A percentile compares a stretch with the other conserved stretches of the same genome.
Conservation (phyloP, 1,284 basidiomycete species). For the Erythrobasidium hasegawianum region DNA sequence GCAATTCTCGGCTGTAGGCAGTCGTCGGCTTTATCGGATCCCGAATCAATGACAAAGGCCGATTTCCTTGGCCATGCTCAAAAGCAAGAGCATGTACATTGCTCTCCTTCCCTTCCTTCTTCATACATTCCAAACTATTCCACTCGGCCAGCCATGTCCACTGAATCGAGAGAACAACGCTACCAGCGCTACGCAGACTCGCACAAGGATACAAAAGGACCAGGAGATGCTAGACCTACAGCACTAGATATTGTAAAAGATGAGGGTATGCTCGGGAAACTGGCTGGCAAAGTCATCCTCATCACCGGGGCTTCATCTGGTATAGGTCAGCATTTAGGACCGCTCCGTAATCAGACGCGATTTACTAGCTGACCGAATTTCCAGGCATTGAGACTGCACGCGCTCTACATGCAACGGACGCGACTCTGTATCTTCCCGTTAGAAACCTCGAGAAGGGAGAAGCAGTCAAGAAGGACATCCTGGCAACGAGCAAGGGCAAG, state of each 20-base stretch:
- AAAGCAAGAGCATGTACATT: no score
- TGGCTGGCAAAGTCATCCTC: conserved; percentile 5
- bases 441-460: conserved; percentile 16
- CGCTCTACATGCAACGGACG: conserved; percentile 20
- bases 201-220: conserved; percentile 4
- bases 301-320: conserved; percentile 17
- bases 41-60: no score
- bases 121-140: no score
- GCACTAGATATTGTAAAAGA: conserved; percentile 16
- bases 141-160: no score
- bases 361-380: no score
- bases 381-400: conserved; percentile 25
- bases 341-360: no score
- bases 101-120: no score
- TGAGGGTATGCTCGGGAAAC: conserved; percentile 12
- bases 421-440: conserved; percentile 16
- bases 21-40: no score
- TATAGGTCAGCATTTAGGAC: no score
- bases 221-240: conserved; percentile 15
- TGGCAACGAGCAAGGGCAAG: conserved; percentile 11
- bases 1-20: no score
- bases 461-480: conserved; percentile 14
- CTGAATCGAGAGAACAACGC: no score
- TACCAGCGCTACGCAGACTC: conserved; percentile 3
- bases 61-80: no score